phyloP scores from a whole-genome alignment of 75 land plant genomes.

The Picea sitchensis region DNA sequence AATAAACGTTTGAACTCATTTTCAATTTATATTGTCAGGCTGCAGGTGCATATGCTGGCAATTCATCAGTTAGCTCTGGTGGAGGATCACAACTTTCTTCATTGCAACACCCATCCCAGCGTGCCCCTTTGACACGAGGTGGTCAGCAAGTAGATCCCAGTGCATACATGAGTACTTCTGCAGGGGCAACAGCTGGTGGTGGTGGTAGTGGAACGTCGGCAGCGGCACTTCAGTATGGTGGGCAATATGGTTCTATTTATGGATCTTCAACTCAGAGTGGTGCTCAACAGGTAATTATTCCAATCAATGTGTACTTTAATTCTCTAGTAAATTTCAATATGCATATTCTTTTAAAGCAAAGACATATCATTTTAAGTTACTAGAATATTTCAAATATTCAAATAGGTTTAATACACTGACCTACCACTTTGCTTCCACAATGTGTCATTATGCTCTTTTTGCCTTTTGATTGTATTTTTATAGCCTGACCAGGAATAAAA shows the following conservation, averaged over 20 bases:
- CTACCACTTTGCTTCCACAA: no score
- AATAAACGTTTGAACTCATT: neutral
- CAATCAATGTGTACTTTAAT: neutral
- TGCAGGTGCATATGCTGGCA: conserved; percentile 34
- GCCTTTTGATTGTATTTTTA: no score
- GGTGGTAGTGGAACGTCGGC: conserved; percentile 19
- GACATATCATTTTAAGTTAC: no score
- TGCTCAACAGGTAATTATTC: conserved; percentile 50
- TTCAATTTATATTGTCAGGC: conserved; percentile 16
- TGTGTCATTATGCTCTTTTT: no score
- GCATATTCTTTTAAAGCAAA: no score
- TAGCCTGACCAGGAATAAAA: no score
- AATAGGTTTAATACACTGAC: no score
- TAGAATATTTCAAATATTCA: no score
- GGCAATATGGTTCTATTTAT: conserved; percentile 76
- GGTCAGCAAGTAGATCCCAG: conserved; percentile 50
- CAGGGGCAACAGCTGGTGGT: conserved; percentile 29
- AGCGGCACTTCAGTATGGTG: conserved; percentile 57
- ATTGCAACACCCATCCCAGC: conserved; percentile 35
- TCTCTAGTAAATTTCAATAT: no score
- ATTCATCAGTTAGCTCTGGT: conserved; percentile 40
- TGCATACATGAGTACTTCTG: conserved; percentile 48
- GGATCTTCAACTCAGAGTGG: conserved; percentile 45
- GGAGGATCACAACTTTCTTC: conserved; percentile 19
- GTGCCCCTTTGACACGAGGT: conserved; percentile 34